phyloP scores from a whole-genome alignment of 78 protist species.

The Emiliania huxleyi region DNA sequence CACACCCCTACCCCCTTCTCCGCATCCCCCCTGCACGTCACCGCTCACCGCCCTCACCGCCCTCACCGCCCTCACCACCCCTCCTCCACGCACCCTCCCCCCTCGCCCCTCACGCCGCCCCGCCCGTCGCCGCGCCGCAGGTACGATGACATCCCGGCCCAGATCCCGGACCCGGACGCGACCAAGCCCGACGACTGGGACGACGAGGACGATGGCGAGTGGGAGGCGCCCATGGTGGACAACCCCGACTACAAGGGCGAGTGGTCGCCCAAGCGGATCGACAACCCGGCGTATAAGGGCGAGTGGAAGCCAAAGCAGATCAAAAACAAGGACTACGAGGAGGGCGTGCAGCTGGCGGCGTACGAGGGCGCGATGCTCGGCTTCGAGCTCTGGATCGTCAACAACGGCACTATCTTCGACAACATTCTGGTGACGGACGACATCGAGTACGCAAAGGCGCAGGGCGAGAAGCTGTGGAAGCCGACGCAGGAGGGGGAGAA shows the following conservation, averaged over 20 bases:
- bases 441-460: slow-evolving; percentile 60
- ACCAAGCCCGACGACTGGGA: slow-evolving; percentile 98
- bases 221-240: slow-evolving; percentile 95
- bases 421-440: slow-evolving; percentile 90
- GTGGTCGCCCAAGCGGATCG: slow-evolving; percentile 85
- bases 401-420: slow-evolving; percentile 96
- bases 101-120: too few species aligned
- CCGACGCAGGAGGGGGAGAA: slow-evolving; percentile 33
- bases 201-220: slow-evolving; percentile 98
- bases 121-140: too few species aligned
- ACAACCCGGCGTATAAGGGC: slow-evolving; percentile 88
- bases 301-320: slow-evolving; percentile 71
- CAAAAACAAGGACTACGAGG: slow-evolving; percentile 49
- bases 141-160: too few species aligned
- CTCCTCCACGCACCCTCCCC: too few species aligned
- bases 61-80: too few species aligned
- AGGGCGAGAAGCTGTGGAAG: slow-evolving; percentile 30
- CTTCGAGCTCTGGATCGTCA: slow-evolving; percentile 95
- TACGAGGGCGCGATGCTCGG: slow-evolving; percentile 69
- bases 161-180: slow-evolving; percentile 91
- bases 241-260: slow-evolving; percentile 95
- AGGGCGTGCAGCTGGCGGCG: slow-evolving; percentile 32
- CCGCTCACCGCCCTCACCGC: too few species aligned
- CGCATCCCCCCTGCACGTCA: too few species aligned
- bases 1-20: too few species aligned